A percentile compares a stretch with the other conserved stretches of the same genome.
These are phyloP conservation scores for Peribolospora kevripleyi DNA, from an alignment of 768 basidiomycete genomes.

Conservation along the genomic window DNA sequence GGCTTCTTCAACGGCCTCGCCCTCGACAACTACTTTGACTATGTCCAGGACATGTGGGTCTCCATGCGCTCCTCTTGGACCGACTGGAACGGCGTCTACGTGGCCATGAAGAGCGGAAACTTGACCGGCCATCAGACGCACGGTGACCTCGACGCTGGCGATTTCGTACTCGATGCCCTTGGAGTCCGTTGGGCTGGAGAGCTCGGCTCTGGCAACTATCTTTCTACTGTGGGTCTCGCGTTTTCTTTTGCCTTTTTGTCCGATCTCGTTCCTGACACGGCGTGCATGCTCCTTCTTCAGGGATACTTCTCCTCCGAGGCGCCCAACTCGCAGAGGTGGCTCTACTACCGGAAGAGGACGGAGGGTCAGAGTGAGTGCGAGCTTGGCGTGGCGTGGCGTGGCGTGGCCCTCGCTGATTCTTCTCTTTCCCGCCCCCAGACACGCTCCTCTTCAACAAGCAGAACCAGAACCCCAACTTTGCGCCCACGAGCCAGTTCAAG, in stretches of 20 bases:
- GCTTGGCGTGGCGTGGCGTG: too few species aligned
- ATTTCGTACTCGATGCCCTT: constrained; percentile 83
- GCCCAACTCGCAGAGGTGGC: constrained; percentile 44
- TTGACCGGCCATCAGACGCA: constrained; percentile 72
- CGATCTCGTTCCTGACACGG: not conserved
- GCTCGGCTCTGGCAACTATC: constrained; percentile 69
- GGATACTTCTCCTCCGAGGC: constrained; percentile 54
- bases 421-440: constrained; percentile 17
- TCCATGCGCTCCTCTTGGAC: constrained; percentile 88
- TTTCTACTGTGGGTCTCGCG: constrained; percentile 20
- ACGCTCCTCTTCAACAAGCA: constrained; percentile 47
- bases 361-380: constrained; percentile 48
- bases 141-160: constrained; percentile 79
- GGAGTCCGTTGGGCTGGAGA: constrained; percentile 75
- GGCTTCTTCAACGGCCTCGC: constrained; percentile 76
- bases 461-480: constrained; percentile 53
- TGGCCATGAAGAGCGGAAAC: constrained; percentile 69
- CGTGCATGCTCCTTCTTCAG: not conserved
- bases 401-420: too few species aligned
- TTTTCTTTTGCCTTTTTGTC: not conserved
- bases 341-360: constrained; percentile 86
- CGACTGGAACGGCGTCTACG: constrained; percentile 51
- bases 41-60: constrained; percentile 53
- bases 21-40: constrained; percentile 61
- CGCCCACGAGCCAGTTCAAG: constrained; percentile 35